These are phyloP conservation scores for Metschnikowia cerradonensis DNA, from an alignment of 805 yeast species.

Conservation along the genomic window DNA sequence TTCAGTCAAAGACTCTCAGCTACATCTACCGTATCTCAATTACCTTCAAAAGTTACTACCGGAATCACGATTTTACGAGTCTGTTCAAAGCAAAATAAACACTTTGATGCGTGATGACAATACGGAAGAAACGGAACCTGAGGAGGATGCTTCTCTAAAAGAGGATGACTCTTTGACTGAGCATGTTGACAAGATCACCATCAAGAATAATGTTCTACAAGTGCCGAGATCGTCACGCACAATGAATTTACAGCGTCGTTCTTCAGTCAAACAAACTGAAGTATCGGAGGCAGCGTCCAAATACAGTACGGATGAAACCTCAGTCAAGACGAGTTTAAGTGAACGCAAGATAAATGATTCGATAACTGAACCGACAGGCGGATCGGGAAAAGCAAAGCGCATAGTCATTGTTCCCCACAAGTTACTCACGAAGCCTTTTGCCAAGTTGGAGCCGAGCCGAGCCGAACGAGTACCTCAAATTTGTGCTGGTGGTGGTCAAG, in stretches of 20 bases:
- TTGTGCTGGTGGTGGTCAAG: slow-evolving; percentile 35
- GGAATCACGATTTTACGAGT: slow-evolving; percentile 20
- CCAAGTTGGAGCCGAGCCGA: slow-evolving; percentile 33
- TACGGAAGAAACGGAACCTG: neutral
- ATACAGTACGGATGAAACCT: neutral
- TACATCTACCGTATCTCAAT: slow-evolving; percentile 19
- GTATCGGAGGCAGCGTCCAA: neutral
- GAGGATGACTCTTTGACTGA: neutral
- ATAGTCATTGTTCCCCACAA: slow-evolving; percentile 39
- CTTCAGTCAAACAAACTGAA: neutral
- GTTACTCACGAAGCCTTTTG: slow-evolving; percentile 39
- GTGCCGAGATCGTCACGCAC: slow-evolving; percentile 17
- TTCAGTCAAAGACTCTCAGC: slow-evolving; percentile 4
- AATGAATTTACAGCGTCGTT: slow-evolving; percentile 15
- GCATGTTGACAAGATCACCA: slow-evolving; percentile 11
- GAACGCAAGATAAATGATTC: neutral
- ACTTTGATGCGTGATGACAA: slow-evolving; percentile 20
- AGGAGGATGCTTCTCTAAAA: neutral
- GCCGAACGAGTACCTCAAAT: slow-evolving; percentile 34
- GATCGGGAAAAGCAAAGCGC: slow-evolving; percentile 16
- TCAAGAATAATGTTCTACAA: slow-evolving; percentile 13
- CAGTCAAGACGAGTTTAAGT: neutral
- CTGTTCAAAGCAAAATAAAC: slow-evolving; percentile 32
- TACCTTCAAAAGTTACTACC: slow-evolving; percentile 22
- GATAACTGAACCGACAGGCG: neutral